Conservation (phyloP, 23 red algal species). For the Gracilaria domingensis region DNA sequence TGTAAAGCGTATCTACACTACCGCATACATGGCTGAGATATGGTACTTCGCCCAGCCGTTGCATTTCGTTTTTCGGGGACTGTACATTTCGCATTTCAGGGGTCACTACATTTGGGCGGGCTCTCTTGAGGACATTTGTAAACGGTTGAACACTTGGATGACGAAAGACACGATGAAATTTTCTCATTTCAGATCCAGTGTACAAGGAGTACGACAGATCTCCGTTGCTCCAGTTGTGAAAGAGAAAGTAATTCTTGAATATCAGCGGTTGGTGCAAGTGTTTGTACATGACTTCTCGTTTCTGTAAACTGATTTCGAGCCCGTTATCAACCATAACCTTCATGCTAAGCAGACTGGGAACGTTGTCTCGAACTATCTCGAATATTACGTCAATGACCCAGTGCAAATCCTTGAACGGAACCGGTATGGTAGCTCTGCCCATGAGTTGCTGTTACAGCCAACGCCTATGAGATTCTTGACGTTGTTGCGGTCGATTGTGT, state of each 20-base stretch:
- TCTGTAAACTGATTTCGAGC: too few relatives aligned
- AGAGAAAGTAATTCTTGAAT: constrained; percentile 44
- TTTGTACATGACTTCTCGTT: constrained; percentile 10
- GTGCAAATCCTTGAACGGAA: constrained; percentile 41
- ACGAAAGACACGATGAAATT: constrained; percentile 41
- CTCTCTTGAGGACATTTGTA: too few relatives aligned
- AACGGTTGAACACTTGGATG: constrained; percentile 38
- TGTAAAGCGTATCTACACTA: too few relatives aligned
- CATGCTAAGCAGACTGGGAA: constrained; percentile 14
- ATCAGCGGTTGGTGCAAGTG: neutral
- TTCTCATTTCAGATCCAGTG: constrained; percentile 44
- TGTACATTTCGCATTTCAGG: neutral
- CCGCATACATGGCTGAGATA: too few relatives aligned
- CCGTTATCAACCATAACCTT: too few relatives aligned
- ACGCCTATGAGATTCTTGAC: neutral
- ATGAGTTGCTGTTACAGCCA: neutral
- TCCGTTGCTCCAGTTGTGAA: constrained; percentile 14
- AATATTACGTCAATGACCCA: constrained; percentile 44
- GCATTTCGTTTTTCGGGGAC: too few relatives aligned
- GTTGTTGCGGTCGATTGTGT: neutral
- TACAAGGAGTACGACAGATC: constrained; percentile 19
- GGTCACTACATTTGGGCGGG: too few relatives aligned
- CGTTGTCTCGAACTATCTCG: constrained; percentile 2
- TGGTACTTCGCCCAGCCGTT: too few relatives aligned
- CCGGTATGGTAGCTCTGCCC: constrained; percentile 10